Evolutionary conservation across 2,329 filamentous ascomycete genomes (phyloP), one percentile per base, ranked within the genome.

Genomic region (Rhynchosporium secalis): DNA sequence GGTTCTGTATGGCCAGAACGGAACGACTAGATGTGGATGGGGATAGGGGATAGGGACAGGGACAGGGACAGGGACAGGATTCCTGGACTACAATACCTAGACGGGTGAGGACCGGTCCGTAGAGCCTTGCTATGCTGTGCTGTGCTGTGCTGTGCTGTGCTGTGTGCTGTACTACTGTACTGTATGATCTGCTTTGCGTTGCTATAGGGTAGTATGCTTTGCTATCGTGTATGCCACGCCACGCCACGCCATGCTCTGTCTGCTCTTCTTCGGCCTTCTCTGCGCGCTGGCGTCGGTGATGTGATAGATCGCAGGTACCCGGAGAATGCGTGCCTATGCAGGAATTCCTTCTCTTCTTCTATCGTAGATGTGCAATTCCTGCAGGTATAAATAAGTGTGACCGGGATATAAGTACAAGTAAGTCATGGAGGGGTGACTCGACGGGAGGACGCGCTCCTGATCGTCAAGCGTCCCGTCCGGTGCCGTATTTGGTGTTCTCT

Each of bases 291-390:
- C 36, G 33, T n/a, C 33, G 36, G 33, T 52, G 33, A n/a, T 15
- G n/a, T 45, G 13, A 15, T 45, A n/a, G 41, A 7, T n/a, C 15
- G 55, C 10, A 47, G 41, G 55, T 10, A 26, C 13, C 41, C 55
- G 55, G 55, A 47, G 41, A 46, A 57, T 36, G 13, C 36, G 40
- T 57, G 55, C 29, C 43, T 41, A n/a, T 57, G 55, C 29, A 54
- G 36, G 26, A 9, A 12, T 31, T 38, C 31, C 51, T 36, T 36
- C 6, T 36, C 33, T 36, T 36, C 5, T 9, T 28, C 33, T 54
- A 54, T 54, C 55, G 55, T 57, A 26, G 55, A 57, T 57, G 20
- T 20, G 40, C 41, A 47, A 38, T 57, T 57, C 41, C 36, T 47
- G 28, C 55, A 41, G 47, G 43, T 36, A 10, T 20, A 20, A 20